Evolutionary conservation across 164 flowering plant species (phyloP), one percentile per base, ranked within the genome.

Genomic region (Chimonanthus salicifolius): DNA sequence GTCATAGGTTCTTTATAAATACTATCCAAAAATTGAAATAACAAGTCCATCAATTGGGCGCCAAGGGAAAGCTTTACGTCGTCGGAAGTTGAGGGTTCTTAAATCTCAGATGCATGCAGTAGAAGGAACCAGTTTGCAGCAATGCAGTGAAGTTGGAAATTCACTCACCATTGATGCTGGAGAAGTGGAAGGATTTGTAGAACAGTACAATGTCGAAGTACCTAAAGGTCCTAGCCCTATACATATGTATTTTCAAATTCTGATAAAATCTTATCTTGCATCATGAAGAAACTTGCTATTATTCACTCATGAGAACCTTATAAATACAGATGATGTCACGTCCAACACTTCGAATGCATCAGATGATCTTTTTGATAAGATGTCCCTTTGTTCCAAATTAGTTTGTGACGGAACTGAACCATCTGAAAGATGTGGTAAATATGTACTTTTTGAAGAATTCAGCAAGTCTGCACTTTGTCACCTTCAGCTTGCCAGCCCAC

Each of bases 11-110:
- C 92, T 93, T 54, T 46, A 13, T 69, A 83, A 74, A 75, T 83
- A 86, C 80, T 84, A 83, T 74, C 97, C 98, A 11, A 88, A 90
- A 45, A 77, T 83, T 44, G 72, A 83, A 54, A 44, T 6, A 7
- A 74, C 69, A 72, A 84, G 83, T 81, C 96, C 92, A 63, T 75
- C 94, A 49, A 80, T 94, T 72, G 97, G 98, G 69, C 90, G 97
- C 71, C 94, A 89, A 86, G 97, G 98, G 74, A 94, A 92, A 83
- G 88, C 96, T 70, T 77, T 92, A 76, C 94, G 97, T 5, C 90
- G 98, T 58, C 89, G 82, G 74, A 90, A 87, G 58, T 79, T 81
- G 82, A 87, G 76, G 78, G 74, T 47, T 46, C n/a, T 81, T 51
- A 74, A 84, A 48, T 75, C 78, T 43, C 71, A 74, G 58, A 48